phyloP scores from a whole-genome alignment of 495 filamentous ascomycete species.

The Aspergillus carlsbadensis region DNA sequence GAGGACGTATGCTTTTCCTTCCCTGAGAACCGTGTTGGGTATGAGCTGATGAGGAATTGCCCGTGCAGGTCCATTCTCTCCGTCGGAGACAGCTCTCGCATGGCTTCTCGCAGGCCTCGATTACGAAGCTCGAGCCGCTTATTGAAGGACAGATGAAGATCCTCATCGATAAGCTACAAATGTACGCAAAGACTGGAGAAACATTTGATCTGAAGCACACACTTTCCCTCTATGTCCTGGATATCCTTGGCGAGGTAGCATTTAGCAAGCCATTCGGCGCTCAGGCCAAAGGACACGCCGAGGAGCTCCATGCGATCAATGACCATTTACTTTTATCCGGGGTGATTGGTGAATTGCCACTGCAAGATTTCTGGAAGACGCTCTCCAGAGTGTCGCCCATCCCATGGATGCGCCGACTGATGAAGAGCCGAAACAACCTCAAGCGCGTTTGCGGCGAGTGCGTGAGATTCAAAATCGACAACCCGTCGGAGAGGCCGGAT shows the following conservation, averaged over 20 bases:
- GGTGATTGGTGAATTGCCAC: background rate
- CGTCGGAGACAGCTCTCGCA: background rate
- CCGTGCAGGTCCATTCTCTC: background rate
- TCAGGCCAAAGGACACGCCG: background rate
- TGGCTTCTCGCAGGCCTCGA: background rate
- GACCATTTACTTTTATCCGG: background rate
- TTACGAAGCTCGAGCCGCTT: background rate
- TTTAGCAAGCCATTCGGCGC: background rate
- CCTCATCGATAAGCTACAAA: background rate
- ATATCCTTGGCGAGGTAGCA: background rate
- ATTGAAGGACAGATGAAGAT: background rate
- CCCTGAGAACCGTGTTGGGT: no score
- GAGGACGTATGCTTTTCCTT: background rate
- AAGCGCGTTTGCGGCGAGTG: background rate
- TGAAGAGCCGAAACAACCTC: background rate
- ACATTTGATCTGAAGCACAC: background rate
- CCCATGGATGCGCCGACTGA: background rate
- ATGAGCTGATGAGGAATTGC: background rate
- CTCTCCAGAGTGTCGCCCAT: background rate
- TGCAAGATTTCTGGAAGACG: background rate
- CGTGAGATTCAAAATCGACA: background rate
- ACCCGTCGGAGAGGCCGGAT: background rate
- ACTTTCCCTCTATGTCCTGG: background rate
- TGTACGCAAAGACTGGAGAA: background rate
- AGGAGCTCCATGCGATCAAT: background rate